Conservation (phyloP, 306 rosid genomes). For the Gastrolobium villosum region DNA sequence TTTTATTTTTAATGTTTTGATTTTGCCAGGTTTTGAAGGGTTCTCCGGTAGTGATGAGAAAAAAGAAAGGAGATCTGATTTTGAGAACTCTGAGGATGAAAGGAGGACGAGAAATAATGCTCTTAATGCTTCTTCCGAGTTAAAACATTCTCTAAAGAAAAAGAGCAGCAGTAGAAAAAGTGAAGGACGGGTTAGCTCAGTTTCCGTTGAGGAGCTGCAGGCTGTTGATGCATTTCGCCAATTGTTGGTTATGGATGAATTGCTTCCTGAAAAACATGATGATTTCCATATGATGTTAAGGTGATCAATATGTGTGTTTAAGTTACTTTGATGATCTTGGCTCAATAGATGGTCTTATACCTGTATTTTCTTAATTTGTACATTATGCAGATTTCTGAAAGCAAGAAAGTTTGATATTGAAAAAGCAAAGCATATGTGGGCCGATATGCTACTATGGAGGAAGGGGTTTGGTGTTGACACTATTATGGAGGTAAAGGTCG, state of each 20-base stretch:
- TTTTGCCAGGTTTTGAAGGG: conserved; percentile 86
- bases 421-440: conserved; percentile 97
- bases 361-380: conserved; percentile 23
- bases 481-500: conserved; percentile 69
- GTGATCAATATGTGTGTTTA: conserved; percentile 43
- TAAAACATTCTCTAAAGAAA: conserved; percentile 90
- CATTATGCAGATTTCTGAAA: conserved; percentile 74
- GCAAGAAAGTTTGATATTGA: conserved; percentile 95
- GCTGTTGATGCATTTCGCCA: conserved; percentile 89
- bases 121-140: conserved; percentile 87
- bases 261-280: conserved; percentile 84
- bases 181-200: conserved; percentile 93
- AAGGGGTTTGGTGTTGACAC: conserved; percentile 85
- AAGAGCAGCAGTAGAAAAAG: conserved; percentile 86
- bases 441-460: conserved; percentile 96
- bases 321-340: background rate
- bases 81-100: conserved; percentile 95
- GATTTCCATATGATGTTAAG: conserved; percentile 96
- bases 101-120: conserved; percentile 96
- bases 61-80: conserved; percentile 90
- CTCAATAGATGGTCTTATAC: background rate
- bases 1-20: background rate
- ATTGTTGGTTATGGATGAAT: conserved; percentile 74
- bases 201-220: conserved; percentile 86
- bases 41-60: conserved; percentile 92